Base-by-base conservation (phyloP, 106 monocot genomes). In the Dioscorea dumetorum region DNA sequence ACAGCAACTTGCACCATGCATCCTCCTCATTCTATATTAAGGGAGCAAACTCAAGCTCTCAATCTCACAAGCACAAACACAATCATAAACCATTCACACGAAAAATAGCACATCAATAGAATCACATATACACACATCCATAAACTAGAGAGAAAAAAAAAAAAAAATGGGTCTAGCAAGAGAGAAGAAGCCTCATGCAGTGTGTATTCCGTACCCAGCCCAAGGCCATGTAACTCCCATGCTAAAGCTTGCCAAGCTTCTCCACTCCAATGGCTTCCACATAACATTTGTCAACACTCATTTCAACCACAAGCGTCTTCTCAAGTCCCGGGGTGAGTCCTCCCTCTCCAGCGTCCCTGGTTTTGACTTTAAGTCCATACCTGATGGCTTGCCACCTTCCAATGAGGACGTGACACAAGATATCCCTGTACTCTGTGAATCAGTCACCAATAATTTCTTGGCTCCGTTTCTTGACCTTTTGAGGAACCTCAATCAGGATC, bases 201-300 rank as follows among this genome's bases (percentile, higher is more conserved):
- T 54, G 54, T 54, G 54, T 19, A 19, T 54, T 3, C 54, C 54
- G 0, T 54, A 54, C 19, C 54, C 54, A 2, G 54, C 54, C 0
- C 54, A 54, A 54, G 54, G 54, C 54, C 54, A 54, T 54, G 18
- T 72, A 23, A 72, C 22, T 31, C 72, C 72, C 52, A 72, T 72
- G 72, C 23, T 72, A 24, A 50, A 53, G 72, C 51, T 72, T 12
- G 62, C 72, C 52, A 64, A 72, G 63, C 62, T 72, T 20, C 72
- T 72, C 33, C 72, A 72, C 50, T 51, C 32, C 63, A 22, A 20
- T 11, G 73, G 66, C 65, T 73, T 73, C 73, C 66, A 73, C 59
- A 67, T 74, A 21, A 74, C 74, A 49, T 74, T 74, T 67, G 74
- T 74, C 59, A 67, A 67, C 67, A 74, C 67, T 49, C 59, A 74